Conservation (phyloP, 441 rosid genomes). For the Bocquillonia castaneifolia region DNA sequence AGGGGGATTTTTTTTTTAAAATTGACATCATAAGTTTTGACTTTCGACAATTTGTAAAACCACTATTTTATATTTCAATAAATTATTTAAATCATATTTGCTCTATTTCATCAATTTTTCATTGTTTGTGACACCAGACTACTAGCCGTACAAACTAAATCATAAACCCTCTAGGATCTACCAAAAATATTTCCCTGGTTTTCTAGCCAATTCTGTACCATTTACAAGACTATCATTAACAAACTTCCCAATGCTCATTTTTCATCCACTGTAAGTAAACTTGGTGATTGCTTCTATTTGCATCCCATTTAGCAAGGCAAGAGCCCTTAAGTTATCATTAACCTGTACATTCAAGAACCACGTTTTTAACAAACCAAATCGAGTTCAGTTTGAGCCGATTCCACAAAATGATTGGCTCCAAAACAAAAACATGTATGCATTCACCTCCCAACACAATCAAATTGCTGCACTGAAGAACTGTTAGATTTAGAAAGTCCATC, state of each 20-base stretch:
- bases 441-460: constrained; percentile 8
- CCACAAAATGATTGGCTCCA: neutral
- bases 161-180: no score
- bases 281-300: constrained; percentile 56
- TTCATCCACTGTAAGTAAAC: constrained; percentile 84
- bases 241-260: constrained; percentile 67
- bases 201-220: constrained; percentile 67
- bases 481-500: constrained; percentile 35
- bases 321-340: constrained; percentile 69
- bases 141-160: no score
- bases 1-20: no score
- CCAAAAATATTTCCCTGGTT: constrained; percentile 79
- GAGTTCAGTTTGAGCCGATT: constrained; percentile 41
- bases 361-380: constrained; percentile 66
- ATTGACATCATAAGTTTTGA: no score
- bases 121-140: no score
- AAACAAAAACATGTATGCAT: neutral
- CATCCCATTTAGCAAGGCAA: constrained; percentile 68
- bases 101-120: no score
- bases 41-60: no score
- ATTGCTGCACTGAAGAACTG: neutral
- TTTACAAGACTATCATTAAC: constrained; percentile 68
- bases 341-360: constrained; percentile 63
- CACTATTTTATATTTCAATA: no score
- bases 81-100: no score